Evolutionary conservation across 306 rosid species (phyloP).

Genomic region (Vigna radiata): DNA sequence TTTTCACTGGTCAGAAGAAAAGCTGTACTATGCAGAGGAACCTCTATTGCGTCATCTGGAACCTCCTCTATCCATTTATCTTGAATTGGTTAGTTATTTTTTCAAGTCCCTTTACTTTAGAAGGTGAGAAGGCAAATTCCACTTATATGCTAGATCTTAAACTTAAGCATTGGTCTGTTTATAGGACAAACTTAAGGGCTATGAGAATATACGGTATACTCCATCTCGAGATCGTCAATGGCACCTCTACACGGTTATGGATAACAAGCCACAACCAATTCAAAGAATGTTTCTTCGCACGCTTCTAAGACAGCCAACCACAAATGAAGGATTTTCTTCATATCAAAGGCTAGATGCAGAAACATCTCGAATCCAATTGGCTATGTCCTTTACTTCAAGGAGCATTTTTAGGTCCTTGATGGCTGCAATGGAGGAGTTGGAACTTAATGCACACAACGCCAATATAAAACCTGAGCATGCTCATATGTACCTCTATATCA

Average conservation of each 20-base stretch:
- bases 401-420: conserved; percentile 88
- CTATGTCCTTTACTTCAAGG: conserved; percentile 81
- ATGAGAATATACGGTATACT: conserved; percentile 76
- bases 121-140: conserved; percentile 30
- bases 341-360: conserved; percentile 66
- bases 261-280: conserved; percentile 66
- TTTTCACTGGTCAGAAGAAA: conserved; percentile 91
- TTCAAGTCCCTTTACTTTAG: conserved; percentile 40
- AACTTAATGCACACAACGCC: conserved; percentile 89
- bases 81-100: conserved; percentile 84
- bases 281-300: conserved; percentile 97
- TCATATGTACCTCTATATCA: conserved; percentile 93
- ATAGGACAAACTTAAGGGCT: conserved; percentile 94
- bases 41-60: conserved; percentile 96
- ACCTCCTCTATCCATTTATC: conserved; percentile 97
- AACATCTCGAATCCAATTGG: conserved; percentile 53
- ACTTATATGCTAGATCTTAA: conserved; percentile 41
- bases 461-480: conserved; percentile 78
- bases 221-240: conserved; percentile 98
- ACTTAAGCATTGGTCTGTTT: conserved; percentile 43
- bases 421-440: conserved; percentile 99
- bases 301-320: conserved; percentile 86
- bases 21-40: conserved; percentile 77
- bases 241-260: conserved; percentile 90
- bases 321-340: conserved; percentile 72